Evolutionary conservation across 2,329 filamentous ascomycete species (phyloP).

Genomic region (Trichophyton schoenleinii): DNA sequence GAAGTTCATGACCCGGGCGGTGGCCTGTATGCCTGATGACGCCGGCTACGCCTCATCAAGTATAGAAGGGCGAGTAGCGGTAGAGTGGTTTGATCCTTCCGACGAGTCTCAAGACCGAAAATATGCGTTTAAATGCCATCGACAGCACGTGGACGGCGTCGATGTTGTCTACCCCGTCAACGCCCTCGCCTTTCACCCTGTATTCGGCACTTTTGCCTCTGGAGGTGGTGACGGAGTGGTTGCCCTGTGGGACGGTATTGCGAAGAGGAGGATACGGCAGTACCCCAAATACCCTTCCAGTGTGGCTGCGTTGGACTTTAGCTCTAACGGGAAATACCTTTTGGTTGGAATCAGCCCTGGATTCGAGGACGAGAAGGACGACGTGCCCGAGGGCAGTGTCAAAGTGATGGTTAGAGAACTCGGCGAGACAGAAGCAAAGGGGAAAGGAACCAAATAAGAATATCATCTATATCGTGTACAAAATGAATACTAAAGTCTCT

Average conservation of each 20-base stretch:
- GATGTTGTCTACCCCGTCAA: conserved; percentile 90
- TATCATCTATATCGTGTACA: background rate
- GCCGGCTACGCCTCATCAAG: conserved; percentile 82
- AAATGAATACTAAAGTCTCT: no score
- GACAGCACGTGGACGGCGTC: conserved; percentile 55
- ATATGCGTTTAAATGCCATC: conserved; percentile 98
- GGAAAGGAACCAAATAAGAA: conserved; percentile 57
- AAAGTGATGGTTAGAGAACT: conserved; percentile 74
- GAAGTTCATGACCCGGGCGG: conserved; percentile 88
- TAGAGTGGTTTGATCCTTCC: conserved; percentile 94
- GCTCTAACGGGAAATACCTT: conserved; percentile 60
- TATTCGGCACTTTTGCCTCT: conserved; percentile 72
- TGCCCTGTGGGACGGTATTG: conserved; percentile 84
- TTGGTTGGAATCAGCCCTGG: conserved; percentile 74
- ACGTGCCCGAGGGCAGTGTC: conserved; percentile 57
- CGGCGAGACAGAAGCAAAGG: conserved; percentile 75
- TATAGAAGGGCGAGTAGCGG: conserved; percentile 90
- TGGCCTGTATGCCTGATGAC: conserved; percentile 94
- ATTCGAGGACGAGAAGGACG: conserved; percentile 68
- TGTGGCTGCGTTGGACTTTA: conserved; percentile 67
- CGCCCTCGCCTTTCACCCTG: conserved; percentile 73
- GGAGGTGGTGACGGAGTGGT: conserved; percentile 84
- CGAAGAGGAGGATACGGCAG: conserved; percentile 78
- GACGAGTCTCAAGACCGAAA: conserved; percentile 79
- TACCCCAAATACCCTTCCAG: conserved; percentile 75